Percentiles rank a stretch among this genome's conserved stretches.
Conservation (phyloP, 495 filamentous ascomycete species). For the Daldinia loculata region DNA sequence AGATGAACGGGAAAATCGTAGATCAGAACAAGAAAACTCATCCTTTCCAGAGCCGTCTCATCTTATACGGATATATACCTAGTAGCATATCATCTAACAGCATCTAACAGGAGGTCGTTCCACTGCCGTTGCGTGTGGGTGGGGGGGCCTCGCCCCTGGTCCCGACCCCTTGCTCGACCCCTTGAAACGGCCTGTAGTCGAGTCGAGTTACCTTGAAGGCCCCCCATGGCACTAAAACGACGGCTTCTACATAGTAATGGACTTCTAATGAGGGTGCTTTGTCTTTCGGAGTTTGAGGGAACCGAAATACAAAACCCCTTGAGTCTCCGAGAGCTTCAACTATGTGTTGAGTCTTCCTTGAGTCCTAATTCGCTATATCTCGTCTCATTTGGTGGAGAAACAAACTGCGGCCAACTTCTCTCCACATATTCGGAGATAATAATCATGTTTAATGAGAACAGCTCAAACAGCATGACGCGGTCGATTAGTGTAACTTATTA, state of each 20-base stretch:
- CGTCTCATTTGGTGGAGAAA: neutral
- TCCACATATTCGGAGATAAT: conserved; percentile 6
- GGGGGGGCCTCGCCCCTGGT: neutral
- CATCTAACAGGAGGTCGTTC: conserved; percentile 5
- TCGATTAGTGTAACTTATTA: neutral
- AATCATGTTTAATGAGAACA: neutral
- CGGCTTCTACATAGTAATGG: conserved; percentile 2
- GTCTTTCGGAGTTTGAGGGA: neutral
- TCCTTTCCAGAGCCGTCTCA: conserved; percentile 12
- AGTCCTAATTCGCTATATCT: neutral
- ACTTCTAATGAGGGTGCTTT: neutral
- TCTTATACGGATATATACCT: conserved; percentile 21
- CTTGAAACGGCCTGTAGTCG: conserved; percentile 11
- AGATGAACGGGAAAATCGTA: conserved; percentile 18
- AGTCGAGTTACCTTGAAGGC: neutral
- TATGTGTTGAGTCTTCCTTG: neutral
- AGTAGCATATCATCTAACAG: conserved; percentile 16
- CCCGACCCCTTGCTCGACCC: neutral
- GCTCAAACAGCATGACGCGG: neutral
- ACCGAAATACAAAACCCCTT: conserved; percentile 4
- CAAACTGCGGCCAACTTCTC: neutral
- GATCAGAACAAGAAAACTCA: conserved; percentile 9
- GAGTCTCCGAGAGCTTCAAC: neutral
- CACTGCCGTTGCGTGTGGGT: conserved; percentile 16
- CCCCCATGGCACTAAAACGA: neutral